Evolutionary conservation across 1,139 yeast species (phyloP), one percentile per base, ranked within the genome.

Genomic region (Lodderomyces theae): DNA sequence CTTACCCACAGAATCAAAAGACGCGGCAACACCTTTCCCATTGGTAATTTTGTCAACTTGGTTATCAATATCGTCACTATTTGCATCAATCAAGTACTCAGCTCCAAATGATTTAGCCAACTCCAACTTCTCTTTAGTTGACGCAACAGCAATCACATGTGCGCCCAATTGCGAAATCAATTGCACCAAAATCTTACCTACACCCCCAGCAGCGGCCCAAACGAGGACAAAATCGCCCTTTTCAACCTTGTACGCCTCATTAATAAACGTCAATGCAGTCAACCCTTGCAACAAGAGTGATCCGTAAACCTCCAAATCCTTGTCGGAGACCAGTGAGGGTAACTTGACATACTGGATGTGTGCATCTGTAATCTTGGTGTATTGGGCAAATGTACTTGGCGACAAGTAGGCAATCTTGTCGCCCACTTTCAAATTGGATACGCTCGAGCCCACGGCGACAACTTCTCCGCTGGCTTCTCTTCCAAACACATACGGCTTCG

Each of bases 181-280:
- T 61, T 88, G 96, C 34, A 73, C 71, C 41, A 87, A 61, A 12
- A 86, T 51, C 40, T 77, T 72, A 2, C 97, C 97, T 39, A 86
- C 92, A 43, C 97, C 96, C 38, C 97, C 97, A 7, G 96, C 96
- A 13, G 96, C 96, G 1, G 97, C 97, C 71, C 90, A 88, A 26
- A 87, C 81, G 40, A 89, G 69, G 32, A 84, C 74, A 50, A 62
- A 74, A 46, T 90, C 96, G 39, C 79, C 89, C 55, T 73, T 68
- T 55, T 84, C 57, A 26, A 88, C 86, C 3, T 67, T 56, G 58
- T 86, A 79, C 0, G 92, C 76, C 49, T 85, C 90, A 34, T 72
- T 66, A 34, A 79, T 64, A 45, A 89, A 78, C 0, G 92, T 75
- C 51, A 84, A 63, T 2, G 94, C 94, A 3, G 97, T 89, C 44